These are phyloP conservation scores for Elymus sibiricus DNA, from an alignment of 176 grass and related monocot species.

Conservation along the genomic window DNA sequence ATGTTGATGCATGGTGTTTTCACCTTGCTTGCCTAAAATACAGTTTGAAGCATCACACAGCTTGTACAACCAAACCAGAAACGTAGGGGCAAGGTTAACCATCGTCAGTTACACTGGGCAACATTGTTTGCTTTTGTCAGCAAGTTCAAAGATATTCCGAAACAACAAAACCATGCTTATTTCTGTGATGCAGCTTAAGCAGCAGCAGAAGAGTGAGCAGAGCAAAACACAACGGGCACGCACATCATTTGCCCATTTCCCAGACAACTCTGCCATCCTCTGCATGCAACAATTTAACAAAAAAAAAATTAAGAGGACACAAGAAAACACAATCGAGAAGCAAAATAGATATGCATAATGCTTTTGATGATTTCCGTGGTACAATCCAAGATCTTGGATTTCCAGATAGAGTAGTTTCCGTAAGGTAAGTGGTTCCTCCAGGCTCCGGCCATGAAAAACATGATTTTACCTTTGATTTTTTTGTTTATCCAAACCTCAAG, in stretches of 20 bases:
- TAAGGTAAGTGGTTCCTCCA: neutral
- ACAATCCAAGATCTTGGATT: neutral
- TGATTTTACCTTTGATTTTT: constrained; percentile 68
- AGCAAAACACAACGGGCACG: no score
- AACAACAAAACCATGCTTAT: neutral
- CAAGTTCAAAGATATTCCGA: no score
- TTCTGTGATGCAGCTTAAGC: neutral
- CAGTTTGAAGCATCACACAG: neutral
- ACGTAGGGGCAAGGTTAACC: neutral
- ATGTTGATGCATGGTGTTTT: neutral
- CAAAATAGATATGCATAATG: neutral
- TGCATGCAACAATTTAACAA: neutral
- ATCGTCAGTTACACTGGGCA: neutral
- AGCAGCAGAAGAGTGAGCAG: neutral
- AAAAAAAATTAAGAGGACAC: neutral
- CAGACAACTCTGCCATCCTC: neutral
- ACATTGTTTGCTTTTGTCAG: neutral
- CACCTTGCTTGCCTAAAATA: neutral
- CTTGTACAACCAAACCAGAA: neutral
- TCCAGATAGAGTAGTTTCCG: neutral
- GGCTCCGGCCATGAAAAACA: neutral
- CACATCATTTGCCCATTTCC: neutral
- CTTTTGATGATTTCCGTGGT: no score
- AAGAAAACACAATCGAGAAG: neutral
- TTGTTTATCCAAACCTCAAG: constrained; percentile 84